Conservation (phyloP, 208 protist genomes). For the Trichomonas tenax region DNA sequence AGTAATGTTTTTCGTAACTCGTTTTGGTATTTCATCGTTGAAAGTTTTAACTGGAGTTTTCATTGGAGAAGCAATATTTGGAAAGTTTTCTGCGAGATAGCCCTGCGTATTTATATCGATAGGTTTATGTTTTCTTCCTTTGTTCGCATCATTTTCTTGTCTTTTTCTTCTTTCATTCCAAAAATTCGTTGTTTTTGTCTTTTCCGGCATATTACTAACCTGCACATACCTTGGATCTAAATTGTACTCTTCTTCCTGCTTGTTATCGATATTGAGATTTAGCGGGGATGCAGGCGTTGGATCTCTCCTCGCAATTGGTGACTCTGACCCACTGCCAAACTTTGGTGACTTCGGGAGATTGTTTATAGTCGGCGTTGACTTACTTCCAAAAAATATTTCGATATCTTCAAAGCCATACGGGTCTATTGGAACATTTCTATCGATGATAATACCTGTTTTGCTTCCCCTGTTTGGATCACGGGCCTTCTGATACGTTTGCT, state of each 20-base stretch:
- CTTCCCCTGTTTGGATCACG: not conserved
- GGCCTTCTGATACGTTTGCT: not conserved
- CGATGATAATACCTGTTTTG: not conserved
- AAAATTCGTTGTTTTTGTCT: not conserved
- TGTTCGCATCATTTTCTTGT: not conserved
- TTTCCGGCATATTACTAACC: not conserved
- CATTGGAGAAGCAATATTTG: not conserved
- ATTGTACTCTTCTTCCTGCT: not conserved
- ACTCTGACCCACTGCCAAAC: not conserved
- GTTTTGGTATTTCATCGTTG: not conserved
- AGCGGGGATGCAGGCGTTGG: not conserved
- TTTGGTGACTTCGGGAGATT: not conserved
- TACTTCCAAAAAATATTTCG: not conserved
- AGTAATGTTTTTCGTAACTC: not conserved
- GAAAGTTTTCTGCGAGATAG: not conserved
- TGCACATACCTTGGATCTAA: not conserved
- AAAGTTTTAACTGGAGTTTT: not conserved
- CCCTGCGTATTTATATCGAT: not conserved
- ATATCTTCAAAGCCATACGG: not conserved
- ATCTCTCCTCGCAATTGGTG: not conserved
- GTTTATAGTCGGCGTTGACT: not conserved
- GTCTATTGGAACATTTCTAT: not conserved
- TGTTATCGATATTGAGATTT: not conserved
- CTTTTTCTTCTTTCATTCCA: not conserved
- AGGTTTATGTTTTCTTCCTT: not conserved